These are phyloP conservation scores for Cnidoscolus chayamansa DNA, from an alignment of 441 rosid species.

Conservation along the genomic window DNA sequence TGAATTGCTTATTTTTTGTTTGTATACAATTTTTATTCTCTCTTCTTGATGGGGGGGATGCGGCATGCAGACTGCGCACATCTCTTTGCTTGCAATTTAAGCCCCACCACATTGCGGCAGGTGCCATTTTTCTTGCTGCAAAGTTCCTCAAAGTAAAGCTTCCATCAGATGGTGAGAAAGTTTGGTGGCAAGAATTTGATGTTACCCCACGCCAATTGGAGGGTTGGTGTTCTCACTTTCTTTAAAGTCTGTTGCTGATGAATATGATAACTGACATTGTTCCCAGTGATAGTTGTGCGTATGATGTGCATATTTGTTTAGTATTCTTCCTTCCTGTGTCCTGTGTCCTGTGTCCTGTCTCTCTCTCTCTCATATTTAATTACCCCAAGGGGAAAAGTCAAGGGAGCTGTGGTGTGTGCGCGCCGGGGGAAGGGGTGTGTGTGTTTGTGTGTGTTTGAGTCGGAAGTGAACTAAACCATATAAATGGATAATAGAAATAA, in stretches of 20 bases:
- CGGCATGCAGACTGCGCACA: constrained; percentile 95
- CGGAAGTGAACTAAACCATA: not conserved
- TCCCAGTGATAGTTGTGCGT: not conserved
- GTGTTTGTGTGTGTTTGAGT: not conserved
- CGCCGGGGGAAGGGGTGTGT: no score
- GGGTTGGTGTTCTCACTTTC: constrained; percentile 57
- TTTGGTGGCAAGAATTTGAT: constrained; percentile 99
- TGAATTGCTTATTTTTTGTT: constrained; percentile 22
- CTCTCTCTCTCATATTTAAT: not conserved
- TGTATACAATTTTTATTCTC: constrained; percentile 16
- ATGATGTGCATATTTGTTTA: not conserved
- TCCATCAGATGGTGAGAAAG: constrained; percentile 94
- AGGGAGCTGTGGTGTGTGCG: not conserved
- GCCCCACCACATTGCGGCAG: constrained; percentile 99
- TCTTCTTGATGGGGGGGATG: constrained; percentile 26
- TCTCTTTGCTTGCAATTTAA: constrained; percentile 98
- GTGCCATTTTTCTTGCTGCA: constrained; percentile 97
- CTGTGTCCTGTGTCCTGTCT: not conserved
- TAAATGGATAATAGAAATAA: not conserved
- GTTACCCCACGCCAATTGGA: constrained; percentile 98
- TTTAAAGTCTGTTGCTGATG: not conserved
- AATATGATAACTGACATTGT: not conserved
- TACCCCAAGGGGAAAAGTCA: not conserved
- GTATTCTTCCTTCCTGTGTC: not conserved
- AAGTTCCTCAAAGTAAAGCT: constrained; percentile 99